Evolutionary conservation across 305 asterid species (phyloP).

Genomic region (Lippia alba): DNA sequence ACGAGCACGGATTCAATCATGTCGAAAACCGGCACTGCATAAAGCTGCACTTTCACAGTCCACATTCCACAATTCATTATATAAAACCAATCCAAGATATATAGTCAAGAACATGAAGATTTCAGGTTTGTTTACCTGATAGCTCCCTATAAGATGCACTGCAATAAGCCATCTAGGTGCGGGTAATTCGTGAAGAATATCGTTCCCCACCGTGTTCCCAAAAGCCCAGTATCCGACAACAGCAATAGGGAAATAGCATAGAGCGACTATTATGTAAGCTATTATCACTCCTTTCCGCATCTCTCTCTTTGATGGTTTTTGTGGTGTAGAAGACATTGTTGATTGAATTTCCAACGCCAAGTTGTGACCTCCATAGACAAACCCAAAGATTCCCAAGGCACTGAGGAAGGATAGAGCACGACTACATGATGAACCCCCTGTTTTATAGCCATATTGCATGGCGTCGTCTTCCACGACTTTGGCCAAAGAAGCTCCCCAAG

Average conservation of each 20-base stretch:
- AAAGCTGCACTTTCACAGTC: constrained; percentile 38
- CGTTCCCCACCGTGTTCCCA: constrained; percentile 42
- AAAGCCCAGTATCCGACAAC: constrained; percentile 68
- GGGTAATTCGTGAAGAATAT: constrained; percentile 35
- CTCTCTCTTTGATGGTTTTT: constrained; percentile 51
- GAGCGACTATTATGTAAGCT: constrained; percentile 4
- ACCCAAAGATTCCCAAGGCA: constrained; percentile 46
- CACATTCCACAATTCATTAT: no score
- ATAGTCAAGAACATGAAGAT: no score
- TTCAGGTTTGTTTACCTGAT: constrained; percentile 42
- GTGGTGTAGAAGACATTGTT: constrained; percentile 53
- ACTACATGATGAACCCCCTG: constrained; percentile 21
- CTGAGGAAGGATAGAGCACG: constrained; percentile 41
- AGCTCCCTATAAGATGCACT: constrained; percentile 54
- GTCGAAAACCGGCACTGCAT: no score
- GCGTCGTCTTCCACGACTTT: constrained; percentile 41
- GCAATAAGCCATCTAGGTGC: constrained; percentile 57
- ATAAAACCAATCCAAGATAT: no score
- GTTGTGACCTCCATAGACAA: constrained; percentile 55
- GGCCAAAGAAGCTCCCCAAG: constrained; percentile 53
- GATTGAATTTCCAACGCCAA: constrained; percentile 58
- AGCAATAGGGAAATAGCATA: background rate
- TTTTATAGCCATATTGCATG: constrained; percentile 42
- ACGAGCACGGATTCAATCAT: no score
- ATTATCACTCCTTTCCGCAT: constrained; percentile 62